phyloP scores from a whole-genome alignment of 2,329 filamentous ascomycete genomes.

The Stemphylium beticola region DNA sequence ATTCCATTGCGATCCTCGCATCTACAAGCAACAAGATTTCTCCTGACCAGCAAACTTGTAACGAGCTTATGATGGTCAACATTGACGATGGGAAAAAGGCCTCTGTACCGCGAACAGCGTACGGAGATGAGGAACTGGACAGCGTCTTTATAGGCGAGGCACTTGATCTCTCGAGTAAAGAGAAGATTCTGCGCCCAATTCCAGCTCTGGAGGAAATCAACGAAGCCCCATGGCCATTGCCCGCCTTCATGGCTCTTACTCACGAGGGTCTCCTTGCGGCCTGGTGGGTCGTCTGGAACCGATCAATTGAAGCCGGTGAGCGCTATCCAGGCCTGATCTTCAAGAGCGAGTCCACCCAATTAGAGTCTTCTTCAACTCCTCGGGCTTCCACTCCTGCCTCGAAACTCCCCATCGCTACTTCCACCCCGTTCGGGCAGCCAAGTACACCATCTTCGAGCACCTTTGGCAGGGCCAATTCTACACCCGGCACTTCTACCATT shows the following conservation, averaged over 20 bases:
- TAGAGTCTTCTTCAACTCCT: conserved; percentile 37
- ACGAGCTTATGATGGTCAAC: conserved; percentile 76
- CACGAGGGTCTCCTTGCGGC: conserved; percentile 83
- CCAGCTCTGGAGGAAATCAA: conserved; percentile 76
- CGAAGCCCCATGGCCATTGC: conserved; percentile 79
- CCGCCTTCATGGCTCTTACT: conserved; percentile 83
- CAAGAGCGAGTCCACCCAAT: conserved; percentile 36
- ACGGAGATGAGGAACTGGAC: conserved; percentile 60
- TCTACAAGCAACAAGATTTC: conserved; percentile 73
- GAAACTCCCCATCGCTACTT: conserved; percentile 14
- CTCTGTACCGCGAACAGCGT: conserved; percentile 57
- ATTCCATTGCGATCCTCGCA: conserved; percentile 79
- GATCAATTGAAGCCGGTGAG: conserved; percentile 76
- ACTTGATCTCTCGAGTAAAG: conserved; percentile 82
- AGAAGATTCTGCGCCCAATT: conserved; percentile 79
- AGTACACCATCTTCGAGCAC: conserved; percentile 1
- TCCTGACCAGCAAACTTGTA: conserved; percentile 65
- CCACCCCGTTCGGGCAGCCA: conserved; percentile 14
- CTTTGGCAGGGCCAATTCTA: conserved; percentile 22
- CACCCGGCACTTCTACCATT: conserved; percentile 35
- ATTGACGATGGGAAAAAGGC: conserved; percentile 77
- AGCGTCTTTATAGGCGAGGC: conserved; percentile 80
- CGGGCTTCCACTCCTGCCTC: conserved; percentile 14
- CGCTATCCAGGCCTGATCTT: conserved; percentile 73
- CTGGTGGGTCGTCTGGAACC: conserved; percentile 93